Conservation (phyloP, 257 asterid genomes). For the Solanum neorickii region DNA sequence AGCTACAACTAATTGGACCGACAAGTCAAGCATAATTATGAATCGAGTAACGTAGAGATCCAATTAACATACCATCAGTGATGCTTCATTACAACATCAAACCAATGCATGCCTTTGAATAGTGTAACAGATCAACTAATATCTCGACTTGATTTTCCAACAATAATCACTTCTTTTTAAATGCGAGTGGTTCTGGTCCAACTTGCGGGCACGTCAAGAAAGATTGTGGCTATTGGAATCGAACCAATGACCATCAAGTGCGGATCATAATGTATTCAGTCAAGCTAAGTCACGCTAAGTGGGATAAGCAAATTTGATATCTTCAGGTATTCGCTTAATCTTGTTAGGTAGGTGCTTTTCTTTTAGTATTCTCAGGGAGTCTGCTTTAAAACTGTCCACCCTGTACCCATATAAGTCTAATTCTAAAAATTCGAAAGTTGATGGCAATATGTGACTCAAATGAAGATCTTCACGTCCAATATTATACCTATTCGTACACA, state of each 20-base stretch:
- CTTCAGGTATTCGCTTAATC: background rate
- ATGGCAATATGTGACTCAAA: background rate
- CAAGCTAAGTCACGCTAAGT: background rate
- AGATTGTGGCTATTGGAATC: background rate
- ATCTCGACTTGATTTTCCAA: background rate
- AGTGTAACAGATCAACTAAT: background rate
- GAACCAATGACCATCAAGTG: background rate
- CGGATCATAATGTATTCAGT: background rate
- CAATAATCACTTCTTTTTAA: background rate
- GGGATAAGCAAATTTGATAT: background rate
- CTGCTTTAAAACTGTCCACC: background rate
- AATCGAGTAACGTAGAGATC: background rate
- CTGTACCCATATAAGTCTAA: background rate
- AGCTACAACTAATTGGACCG: background rate
- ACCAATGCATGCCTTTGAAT: background rate
- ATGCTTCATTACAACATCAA: background rate
- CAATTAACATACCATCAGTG: background rate
- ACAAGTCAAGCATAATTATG: background rate
- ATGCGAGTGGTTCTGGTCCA: background rate
- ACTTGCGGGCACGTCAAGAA: background rate
- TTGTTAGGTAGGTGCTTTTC: background rate
- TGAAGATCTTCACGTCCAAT: background rate
- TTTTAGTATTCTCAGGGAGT: background rate
- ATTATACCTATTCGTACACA: background rate
- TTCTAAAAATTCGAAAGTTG: background rate